Evolutionary conservation across 106 monocot genomes (phyloP), one percentile per base, ranked within the genome.

Genomic region (Vanilla planifolia): DNA sequence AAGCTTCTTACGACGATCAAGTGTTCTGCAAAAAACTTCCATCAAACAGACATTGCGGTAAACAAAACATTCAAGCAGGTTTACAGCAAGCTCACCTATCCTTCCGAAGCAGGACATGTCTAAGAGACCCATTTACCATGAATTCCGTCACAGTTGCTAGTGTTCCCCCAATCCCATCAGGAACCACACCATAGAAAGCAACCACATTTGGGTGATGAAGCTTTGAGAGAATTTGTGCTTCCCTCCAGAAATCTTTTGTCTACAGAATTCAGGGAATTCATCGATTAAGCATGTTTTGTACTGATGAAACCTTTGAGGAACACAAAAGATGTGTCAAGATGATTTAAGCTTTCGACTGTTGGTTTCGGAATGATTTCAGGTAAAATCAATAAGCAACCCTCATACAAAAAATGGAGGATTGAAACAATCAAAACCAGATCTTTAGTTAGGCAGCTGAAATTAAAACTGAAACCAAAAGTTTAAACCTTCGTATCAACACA

Each of bases 131-230:
- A 81, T 96, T 96, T 24, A 96, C 84, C 95, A 96, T 96, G 59
- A 76, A 96, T 63, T 96, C 90, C 21, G 95, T 84, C 27, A 96
- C 95, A 41, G 90, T 96, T 37, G 95, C 90, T 43, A 90, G 37
- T 52, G 95, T 86, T 62, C 90, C 90, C 44, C 84, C 86, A 39
- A 80, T 59, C 22, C 90, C 86, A 84, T 90, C 95, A 8, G 86
- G 86, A 67, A 90, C 95, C 37, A 96, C 90, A 5, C 95, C 95
- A 76, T 96, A 96, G 45, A 96, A 90, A 43, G 90, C 90, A 48
- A 96, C 84, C 27, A 96, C 90, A 84, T 96, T 96, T 62, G 95
- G 95, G 78, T 96, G 95, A 63, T 96, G 95, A 61, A 96, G 77
- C 64, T 79, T 86, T 47, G 95, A 90, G n/a, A 96, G 86, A 41